These are phyloP conservation scores for Laburnicola sp. DNA, from an alignment of 2,329 filamentous ascomycete genomes.

Conservation along the genomic window DNA sequence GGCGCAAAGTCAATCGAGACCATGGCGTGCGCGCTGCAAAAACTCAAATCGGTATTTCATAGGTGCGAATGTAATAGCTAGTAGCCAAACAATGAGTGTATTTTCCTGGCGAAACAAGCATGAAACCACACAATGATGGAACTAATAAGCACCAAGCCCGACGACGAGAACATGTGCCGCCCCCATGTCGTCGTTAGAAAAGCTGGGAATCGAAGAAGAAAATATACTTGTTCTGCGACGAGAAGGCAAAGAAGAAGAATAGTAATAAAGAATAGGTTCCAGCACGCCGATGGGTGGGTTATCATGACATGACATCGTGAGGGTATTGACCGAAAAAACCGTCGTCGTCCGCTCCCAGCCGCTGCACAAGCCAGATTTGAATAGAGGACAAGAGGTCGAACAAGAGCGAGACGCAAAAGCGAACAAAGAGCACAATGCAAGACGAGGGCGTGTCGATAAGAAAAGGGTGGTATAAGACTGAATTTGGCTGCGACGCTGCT, in stretches of 20 bases:
- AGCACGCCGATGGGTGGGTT: conserved; percentile 11
- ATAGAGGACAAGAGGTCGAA: not conserved
- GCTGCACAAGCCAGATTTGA: not conserved
- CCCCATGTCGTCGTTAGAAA: conserved; percentile 1
- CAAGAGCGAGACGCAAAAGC: not conserved
- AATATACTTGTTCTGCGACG: too few relatives aligned
- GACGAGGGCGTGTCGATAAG: conserved; percentile 28
- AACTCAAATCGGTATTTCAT: too few relatives aligned
- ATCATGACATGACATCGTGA: conserved; percentile 17
- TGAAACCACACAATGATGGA: conserved; percentile 7
- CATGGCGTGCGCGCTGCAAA: too few relatives aligned
- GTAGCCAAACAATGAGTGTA: not conserved
- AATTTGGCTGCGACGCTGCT: conserved; percentile 46
- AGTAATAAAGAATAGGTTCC: conserved; percentile 4
- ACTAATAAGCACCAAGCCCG: conserved; percentile 2
- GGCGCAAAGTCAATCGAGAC: too few relatives aligned
- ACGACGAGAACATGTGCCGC: not conserved
- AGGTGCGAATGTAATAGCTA: not conserved
- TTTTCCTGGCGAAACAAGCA: conserved; percentile 4
- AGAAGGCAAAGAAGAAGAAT: too few relatives aligned
- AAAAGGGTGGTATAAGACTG: conserved; percentile 30
- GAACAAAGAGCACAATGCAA: conserved; percentile 29
- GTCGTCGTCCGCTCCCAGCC: conserved; percentile 5
- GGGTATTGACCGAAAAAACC: conserved; percentile 10
- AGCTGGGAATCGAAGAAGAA: not conserved